Percentiles rank a stretch among this genome's conserved stretches.
Conservation (phyloP, 768 basidiomycete species). For the Suillus luteus region DNA sequence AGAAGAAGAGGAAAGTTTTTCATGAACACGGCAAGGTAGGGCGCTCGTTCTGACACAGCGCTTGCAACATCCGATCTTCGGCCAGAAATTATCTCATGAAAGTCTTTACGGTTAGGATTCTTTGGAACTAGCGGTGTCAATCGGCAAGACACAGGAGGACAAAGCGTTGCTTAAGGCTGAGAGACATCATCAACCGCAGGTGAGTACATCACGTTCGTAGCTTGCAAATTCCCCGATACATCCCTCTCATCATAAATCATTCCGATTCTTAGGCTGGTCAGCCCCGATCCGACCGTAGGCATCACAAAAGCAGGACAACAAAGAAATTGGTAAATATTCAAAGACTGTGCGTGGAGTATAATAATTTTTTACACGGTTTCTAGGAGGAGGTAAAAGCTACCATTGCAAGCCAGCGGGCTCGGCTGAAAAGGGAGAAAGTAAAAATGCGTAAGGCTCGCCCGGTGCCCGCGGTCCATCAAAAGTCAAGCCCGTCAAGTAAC, state of each 20-base stretch:
- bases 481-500: constrained; percentile 16
- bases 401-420: constrained; percentile 39
- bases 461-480: constrained; percentile 17
- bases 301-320: constrained; percentile 33
- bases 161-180: constrained; percentile 41
- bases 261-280: constrained; percentile 27
- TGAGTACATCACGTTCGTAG: constrained; percentile 21
- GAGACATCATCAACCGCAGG: constrained; percentile 44
- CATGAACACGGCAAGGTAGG: constrained; percentile 37
- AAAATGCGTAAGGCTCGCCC: constrained; percentile 32
- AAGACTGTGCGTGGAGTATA: constrained; percentile 14
- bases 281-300: constrained; percentile 30
- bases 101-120: constrained; percentile 41
- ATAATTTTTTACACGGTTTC: constrained; percentile 18
- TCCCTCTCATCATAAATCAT: constrained; percentile 19
- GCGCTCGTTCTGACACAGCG: constrained; percentile 15
- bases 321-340: constrained; percentile 40
- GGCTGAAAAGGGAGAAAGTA: constrained; percentile 42
- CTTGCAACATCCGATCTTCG: constrained; percentile 14
- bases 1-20: constrained; percentile 31
- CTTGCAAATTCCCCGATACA: constrained; percentile 20
- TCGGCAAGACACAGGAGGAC: constrained; percentile 48
- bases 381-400: constrained; percentile 46
- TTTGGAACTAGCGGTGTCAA: constrained; percentile 47
- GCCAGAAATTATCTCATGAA: constrained; percentile 24